These are phyloP conservation scores for Arctium minus DNA, from an alignment of 129 eudicot species.

Conservation along the genomic window DNA sequence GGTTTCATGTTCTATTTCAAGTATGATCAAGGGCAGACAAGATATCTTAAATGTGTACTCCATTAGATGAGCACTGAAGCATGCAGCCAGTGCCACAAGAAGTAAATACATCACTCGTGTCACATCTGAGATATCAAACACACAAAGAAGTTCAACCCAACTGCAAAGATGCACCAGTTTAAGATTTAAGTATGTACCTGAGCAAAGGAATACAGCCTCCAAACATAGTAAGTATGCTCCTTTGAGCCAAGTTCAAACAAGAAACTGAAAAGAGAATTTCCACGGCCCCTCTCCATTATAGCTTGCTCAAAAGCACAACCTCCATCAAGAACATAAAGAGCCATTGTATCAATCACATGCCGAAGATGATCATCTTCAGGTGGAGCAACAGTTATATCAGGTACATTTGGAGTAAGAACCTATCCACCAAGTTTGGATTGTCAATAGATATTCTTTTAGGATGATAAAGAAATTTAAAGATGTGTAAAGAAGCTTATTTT, in stretches of 20 bases:
- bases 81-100: not conserved
- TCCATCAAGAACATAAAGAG: conserved; percentile 95
- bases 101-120: not conserved
- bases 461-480: not conserved
- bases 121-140: not conserved
- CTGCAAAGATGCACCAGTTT: not conserved
- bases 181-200: conserved; percentile 49
- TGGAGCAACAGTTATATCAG: conserved; percentile 70
- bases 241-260: conserved; percentile 93
- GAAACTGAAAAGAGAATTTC: conserved; percentile 82
- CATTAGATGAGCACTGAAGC: not conserved
- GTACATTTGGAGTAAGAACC: conserved; percentile 99
- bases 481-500: not conserved
- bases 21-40: not conserved
- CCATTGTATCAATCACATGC: conserved; percentile 95
- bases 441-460: not conserved
- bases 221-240: conserved; percentile 95
- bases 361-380: conserved; percentile 81
- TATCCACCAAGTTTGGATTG: conserved; percentile 23
- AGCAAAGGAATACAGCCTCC: conserved; percentile 98
- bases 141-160: not conserved
- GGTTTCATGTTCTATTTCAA: not conserved
- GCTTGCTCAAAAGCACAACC: conserved; percentile 99
- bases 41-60: not conserved
- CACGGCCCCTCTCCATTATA: conserved; percentile 95